Percentiles rank a stretch among this genome's conserved stretches.
phyloP scores from a whole-genome alignment of 2,329 filamentous ascomycete genomes.

The Fulvia fulva region DNA sequence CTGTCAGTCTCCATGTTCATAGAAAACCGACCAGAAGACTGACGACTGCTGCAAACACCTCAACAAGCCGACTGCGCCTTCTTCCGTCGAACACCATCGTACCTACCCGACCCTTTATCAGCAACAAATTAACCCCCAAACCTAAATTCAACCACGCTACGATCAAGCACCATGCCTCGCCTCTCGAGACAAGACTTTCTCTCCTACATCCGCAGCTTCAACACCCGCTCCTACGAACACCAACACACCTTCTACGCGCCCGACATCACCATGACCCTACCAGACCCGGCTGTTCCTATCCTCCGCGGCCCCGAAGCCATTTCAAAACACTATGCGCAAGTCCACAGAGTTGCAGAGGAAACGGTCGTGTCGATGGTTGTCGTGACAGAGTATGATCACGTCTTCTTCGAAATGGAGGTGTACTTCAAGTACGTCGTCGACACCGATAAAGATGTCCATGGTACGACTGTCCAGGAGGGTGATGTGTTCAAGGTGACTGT shows the following conservation, averaged over 20 bases:
- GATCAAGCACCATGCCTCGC: not conserved
- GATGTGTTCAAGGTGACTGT: slow-evolving; percentile 13
- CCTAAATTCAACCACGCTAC: not conserved
- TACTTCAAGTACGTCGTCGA: slow-evolving; percentile 5
- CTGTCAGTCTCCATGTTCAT: too few species aligned
- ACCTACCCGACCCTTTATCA: not conserved
- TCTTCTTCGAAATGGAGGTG: slow-evolving; percentile 14
- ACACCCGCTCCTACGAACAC: slow-evolving; percentile 9
- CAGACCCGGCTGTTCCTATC: slow-evolving; percentile 3
- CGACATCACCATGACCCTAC: slow-evolving; percentile 7
- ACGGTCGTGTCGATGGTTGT: slow-evolving; percentile 9
- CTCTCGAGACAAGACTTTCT: slow-evolving; percentile 6
- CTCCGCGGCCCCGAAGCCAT: slow-evolving; percentile 6
- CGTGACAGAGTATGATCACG: slow-evolving; percentile 5
- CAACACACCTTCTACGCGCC: slow-evolving; percentile 11
- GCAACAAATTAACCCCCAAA: not conserved
- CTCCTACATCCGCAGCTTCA: slow-evolving; percentile 9
- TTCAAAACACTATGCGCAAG: slow-evolving; percentile 6
- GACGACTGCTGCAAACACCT: not conserved
- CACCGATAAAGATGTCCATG: slow-evolving; percentile 10
- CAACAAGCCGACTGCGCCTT: not conserved
- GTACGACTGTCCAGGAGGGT: slow-evolving; percentile 5
- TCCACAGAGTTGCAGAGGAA: slow-evolving; percentile 9
- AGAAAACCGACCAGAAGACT: too few species aligned
- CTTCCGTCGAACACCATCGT: not conserved